Evolutionary conservation across 176 grass and related monocot species (phyloP), one percentile per base, ranked within the genome.

Genomic region (Carex littledalei): DNA sequence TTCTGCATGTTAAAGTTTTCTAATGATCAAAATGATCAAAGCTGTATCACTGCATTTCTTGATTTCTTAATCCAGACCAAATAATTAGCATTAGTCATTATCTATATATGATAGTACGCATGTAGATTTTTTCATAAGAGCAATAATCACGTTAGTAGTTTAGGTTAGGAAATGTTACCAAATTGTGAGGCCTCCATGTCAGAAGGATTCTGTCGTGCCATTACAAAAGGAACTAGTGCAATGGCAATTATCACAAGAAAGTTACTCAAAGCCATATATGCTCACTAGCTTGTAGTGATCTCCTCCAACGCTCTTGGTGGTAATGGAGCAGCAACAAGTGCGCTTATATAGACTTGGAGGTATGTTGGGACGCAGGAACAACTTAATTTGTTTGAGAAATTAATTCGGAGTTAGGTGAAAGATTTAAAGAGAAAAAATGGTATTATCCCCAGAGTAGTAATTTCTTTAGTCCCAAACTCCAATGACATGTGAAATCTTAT

Each of bases 121-220:
- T 11, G 8, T 64, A 64, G 62, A 13, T 26, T 22, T 1, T 26
- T 24, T 8, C 8, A 22, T 16, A 34, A 69, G 4, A 7, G 67
- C 67, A 69, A 39, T 18, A 7, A 69, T 69, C 15, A 8, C 32
- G 14, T 69, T n/a, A 45, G 35, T 72, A n/a, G 2, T 65, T 26
- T 65, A 47, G 68, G 39, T n/a, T 47, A 45, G 16, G 17, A 20
- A 39, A 17, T 41, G 9, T 20, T 72, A 45, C 39, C 68, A 45
- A 21, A 47, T 47, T 72, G 68, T 20, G 68, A 45, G 20, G 68
- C 67, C 16, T 67, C 64, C 29, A 16, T 67, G 29, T 16, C 64
- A 67, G 64, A 67, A 67, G 64, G 64, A 67, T 67, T 67, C 64
- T 67, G 29, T 35, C 64, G 64, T 67, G 64, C 11, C 26, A 67